Evolutionary conservation across 805 yeast species (phyloP).

Genomic region (Pichia kluyveri): DNA sequence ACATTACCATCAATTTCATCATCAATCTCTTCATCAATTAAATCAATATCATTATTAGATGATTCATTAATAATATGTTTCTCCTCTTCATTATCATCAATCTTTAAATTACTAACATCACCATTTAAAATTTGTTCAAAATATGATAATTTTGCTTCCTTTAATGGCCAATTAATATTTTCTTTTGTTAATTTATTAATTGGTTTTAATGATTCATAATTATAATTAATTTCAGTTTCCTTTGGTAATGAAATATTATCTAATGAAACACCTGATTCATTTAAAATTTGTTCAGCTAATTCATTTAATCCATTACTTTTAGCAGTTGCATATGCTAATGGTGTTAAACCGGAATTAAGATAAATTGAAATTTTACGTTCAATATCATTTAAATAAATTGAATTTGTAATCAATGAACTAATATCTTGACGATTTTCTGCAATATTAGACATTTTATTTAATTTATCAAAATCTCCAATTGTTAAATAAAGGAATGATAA

Average conservation of each 20-base stretch:
- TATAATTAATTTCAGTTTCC: constrained; percentile 26
- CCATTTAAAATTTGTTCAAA: constrained; percentile 82
- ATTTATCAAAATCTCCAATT: constrained; percentile 70
- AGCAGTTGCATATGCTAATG: constrained; percentile 91
- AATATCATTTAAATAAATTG: constrained; percentile 66
- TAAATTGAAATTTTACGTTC: constrained; percentile 68
- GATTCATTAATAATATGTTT: constrained; percentile 9
- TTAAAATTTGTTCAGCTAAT: constrained; percentile 62
- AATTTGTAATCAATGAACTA: constrained; percentile 73
- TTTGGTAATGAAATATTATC: constrained; percentile 42
- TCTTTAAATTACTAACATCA: constrained; percentile 54
- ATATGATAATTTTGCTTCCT: constrained; percentile 61
- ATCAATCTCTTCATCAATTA: constrained; percentile 9
- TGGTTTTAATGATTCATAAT: constrained; percentile 37
- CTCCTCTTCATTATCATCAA: constrained; percentile 24
- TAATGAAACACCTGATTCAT: constrained; percentile 56
- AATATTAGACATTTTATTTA: constrained; percentile 78
- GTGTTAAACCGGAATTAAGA: constrained; percentile 68
- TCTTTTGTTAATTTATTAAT: constrained; percentile 29
- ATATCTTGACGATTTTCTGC: constrained; percentile 83
- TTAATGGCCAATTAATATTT: constrained; percentile 67
- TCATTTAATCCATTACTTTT: constrained; percentile 75
- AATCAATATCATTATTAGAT: constrained; percentile 16
- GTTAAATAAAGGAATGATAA: constrained; percentile 79
- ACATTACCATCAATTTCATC: constrained; percentile 43